phyloP scores from a whole-genome alignment of 1,139 yeast species.

The Geotrichum armillariae region DNA sequence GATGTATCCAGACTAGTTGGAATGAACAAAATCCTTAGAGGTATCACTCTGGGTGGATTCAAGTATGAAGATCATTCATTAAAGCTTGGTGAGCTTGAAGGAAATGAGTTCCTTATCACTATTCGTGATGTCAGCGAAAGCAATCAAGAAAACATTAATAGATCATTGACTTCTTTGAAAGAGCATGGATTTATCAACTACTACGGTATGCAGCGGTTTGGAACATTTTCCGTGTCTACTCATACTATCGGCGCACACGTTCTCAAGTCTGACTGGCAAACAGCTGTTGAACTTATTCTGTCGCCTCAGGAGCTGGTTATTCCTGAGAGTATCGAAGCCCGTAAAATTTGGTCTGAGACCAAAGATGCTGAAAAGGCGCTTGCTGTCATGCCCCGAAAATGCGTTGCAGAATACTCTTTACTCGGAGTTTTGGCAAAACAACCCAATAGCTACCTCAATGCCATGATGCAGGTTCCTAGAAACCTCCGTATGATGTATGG shows the following conservation, averaged over 20 bases:
- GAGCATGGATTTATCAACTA: constrained; percentile 84
- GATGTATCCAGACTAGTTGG: constrained; percentile 77
- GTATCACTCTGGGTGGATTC: constrained; percentile 76
- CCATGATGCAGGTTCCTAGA: constrained; percentile 90
- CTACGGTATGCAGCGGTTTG: constrained; percentile 97
- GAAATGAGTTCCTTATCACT: constrained; percentile 85
- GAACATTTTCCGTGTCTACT: constrained; percentile 90
- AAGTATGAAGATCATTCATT: constrained; percentile 62
- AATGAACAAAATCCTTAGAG: constrained; percentile 71
- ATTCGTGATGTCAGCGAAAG: constrained; percentile 62
- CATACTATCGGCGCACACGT: constrained; percentile 78
- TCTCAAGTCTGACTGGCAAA: constrained; percentile 72
- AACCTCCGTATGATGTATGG: constrained; percentile 92
- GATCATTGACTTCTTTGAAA: constrained; percentile 59
- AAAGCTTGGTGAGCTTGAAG: constrained; percentile 77
- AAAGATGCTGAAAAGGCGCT: constrained; percentile 65
- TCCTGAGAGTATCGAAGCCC: constrained; percentile 80
- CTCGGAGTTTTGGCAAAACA: constrained; percentile 55
- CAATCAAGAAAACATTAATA: constrained; percentile 47
- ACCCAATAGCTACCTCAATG: constrained; percentile 60
- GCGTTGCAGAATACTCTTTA: constrained; percentile 80
- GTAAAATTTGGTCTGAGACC: constrained; percentile 79
- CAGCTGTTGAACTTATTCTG: constrained; percentile 73
- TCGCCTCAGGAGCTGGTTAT: constrained; percentile 82
- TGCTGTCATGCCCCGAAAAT: constrained; percentile 77